Base-by-base conservation (phyloP, 2,329 filamentous ascomycete species). In the Fusarium annulatum region DNA sequence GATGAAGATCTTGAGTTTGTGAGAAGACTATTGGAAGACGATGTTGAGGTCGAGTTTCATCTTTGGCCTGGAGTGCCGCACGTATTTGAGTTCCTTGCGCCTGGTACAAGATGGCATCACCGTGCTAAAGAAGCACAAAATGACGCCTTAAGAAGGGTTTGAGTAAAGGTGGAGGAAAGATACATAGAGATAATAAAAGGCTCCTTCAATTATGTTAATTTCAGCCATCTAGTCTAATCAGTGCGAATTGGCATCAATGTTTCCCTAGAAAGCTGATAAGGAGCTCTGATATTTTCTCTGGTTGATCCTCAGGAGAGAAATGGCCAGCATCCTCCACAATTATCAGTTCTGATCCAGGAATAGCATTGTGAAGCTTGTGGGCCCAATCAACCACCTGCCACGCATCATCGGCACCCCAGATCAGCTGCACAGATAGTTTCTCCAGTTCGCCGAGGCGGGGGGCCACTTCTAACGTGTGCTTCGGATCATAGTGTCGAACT, bases 351-450 rank as follows among this genome's bases (percentile, higher is more conserved):
- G 79, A 81, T 2, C 77, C 75, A 7, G 80, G 79, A 58, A 82
- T 81, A 2, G 79, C 73, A 16, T 63, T 36, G 21, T 79, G 71
- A 9, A 82, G 72, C 39, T 77, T 81, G n/a, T 76, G 51, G 10
- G 78, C 79, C 80, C 80, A 82, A 42, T 77, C 75, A 41, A 79
- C 62, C 1, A 77, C 71, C 58, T 81, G 80, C 79, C 79, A 82
- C 9, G 41, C 56, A 64, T 82, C 81, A 33, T 81, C 67, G 2
- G 67, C 71, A 5, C 79, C 81, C 80, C 80, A 81, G 5, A 82
- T 78, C 3, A 79, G 15, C 46, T 80, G 75, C 9, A 80, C 78
- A 1, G 78, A 77, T 2, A 80, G 12, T 28, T 74, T 73, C 6
- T 56, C 65, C 6, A 81, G 67, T 46, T 80, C 75, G 2, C 36